Evolutionary conservation across 495 filamentous ascomycete species (phyloP).

Genomic region (Ramalina intermedia): DNA sequence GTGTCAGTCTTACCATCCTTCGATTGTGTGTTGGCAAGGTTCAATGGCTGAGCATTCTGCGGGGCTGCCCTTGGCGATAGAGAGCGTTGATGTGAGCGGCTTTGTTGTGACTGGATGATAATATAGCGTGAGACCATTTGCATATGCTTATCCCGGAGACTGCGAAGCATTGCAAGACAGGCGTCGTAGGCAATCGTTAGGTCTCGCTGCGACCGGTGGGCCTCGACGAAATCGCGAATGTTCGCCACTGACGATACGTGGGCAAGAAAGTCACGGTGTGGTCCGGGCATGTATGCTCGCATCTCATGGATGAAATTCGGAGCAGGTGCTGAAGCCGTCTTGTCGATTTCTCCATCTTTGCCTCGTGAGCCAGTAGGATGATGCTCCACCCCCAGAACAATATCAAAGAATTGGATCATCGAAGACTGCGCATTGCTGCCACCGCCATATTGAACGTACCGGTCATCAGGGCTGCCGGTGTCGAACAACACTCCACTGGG

Average conservation of each 20-base stretch:
- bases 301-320: constrained; percentile 89
- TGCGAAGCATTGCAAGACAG: constrained; percentile 78
- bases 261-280: constrained; percentile 76
- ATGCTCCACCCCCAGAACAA: constrained; percentile 82
- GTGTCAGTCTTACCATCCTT: constrained; percentile 10
- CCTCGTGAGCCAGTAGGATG: constrained; percentile 59
- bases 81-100: constrained; percentile 29
- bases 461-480: constrained; percentile 46
- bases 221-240: constrained; percentile 71
- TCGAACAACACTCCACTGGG: constrained; percentile 82
- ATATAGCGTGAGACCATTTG: constrained; percentile 95
- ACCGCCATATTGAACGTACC: constrained; percentile 68
- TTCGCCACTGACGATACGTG: constrained; percentile 72
- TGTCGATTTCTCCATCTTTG: constrained; percentile 13
- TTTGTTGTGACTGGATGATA: constrained; percentile 52
- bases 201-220: constrained; percentile 40
- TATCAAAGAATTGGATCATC: constrained; percentile 87
- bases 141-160: constrained; percentile 86
- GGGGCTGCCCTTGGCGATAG: constrained; percentile 27
- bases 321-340: constrained; percentile 20
- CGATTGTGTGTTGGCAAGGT: constrained; percentile 41
- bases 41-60: constrained; percentile 28
- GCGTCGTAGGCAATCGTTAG: constrained; percentile 78
- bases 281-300: constrained; percentile 91
- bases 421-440: constrained; percentile 95